Percentiles rank a stretch among this genome's conserved stretches.
phyloP scores from a whole-genome alignment of 257 asterid species.

The Ilex asprella region DNA sequence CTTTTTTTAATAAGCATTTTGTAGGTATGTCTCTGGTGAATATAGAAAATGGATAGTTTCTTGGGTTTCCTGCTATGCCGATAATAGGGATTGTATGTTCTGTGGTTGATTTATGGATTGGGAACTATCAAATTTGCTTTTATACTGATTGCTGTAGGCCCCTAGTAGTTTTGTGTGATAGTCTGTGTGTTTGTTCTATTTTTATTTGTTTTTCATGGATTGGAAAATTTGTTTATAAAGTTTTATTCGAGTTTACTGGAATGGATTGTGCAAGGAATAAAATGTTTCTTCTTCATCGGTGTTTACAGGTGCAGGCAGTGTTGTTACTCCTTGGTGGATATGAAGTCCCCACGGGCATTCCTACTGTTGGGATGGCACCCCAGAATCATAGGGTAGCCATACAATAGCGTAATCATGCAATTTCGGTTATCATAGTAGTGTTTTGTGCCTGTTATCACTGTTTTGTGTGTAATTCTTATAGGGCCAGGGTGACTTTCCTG shows the following conservation, averaged over 20 bases:
- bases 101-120: too few species aligned
- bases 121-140: too few species aligned
- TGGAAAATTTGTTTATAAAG: too few species aligned
- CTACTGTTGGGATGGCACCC: conserved; percentile 57
- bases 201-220: background rate
- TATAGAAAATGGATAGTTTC: too few species aligned
- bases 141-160: too few species aligned
- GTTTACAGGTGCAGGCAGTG: conserved; percentile 67
- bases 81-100: too few species aligned
- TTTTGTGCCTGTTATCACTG: conserved; percentile 11
- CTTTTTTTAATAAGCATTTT: too few species aligned
- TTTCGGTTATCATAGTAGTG: conserved; percentile 8
- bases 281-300: background rate
- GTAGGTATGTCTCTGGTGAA: too few species aligned
- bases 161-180: too few species aligned
- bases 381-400: conserved; percentile 60
- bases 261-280: conserved; percentile 1
- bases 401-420: background rate
- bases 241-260: background rate
- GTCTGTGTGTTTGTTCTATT: too few species aligned
- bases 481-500: conserved; percentile 66
- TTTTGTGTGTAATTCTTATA: conserved; percentile 21
- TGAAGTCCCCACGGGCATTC: conserved; percentile 45
- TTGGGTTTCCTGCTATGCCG: too few species aligned
- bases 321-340: background rate